Evolutionary conservation across 441 rosid genomes (phyloP).

Genomic region (Bocquillonia castaneifolia): DNA sequence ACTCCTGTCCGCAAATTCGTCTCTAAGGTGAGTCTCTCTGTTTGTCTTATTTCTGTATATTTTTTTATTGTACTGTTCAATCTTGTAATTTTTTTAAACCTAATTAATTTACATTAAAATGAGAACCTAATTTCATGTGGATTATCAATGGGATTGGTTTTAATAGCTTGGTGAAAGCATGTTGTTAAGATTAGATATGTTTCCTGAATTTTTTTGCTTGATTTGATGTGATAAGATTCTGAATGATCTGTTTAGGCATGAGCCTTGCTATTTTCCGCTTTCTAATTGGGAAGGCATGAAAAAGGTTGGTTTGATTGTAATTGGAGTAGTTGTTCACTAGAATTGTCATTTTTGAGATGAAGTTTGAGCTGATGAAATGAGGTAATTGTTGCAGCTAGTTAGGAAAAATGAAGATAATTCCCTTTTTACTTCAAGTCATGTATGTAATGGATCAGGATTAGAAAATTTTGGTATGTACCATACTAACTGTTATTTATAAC

Average conservation of each 20-base stretch:
- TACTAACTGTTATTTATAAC: slow-evolving; percentile 20
- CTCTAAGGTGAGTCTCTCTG: slow-evolving; percentile 60
- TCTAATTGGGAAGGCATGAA: slow-evolving; percentile 91
- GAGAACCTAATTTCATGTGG: too few relatives aligned
- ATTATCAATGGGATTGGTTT: neutral
- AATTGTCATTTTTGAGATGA: too few relatives aligned
- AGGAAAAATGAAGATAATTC: slow-evolving; percentile 40
- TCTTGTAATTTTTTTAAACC: too few relatives aligned
- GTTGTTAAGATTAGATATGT: neutral
- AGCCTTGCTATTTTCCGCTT: slow-evolving; percentile 64
- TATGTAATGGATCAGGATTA: slow-evolving; percentile 28
- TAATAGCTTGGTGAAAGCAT: slow-evolving; percentile 8
- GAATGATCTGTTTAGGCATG: slow-evolving; percentile 55
- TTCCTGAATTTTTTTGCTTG: neutral
- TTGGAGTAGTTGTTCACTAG: too few relatives aligned
- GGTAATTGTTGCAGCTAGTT: slow-evolving; percentile 34
- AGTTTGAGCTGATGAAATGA: too few relatives aligned
- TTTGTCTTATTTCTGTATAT: neutral
- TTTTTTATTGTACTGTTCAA: too few relatives aligned
- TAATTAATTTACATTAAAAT: too few relatives aligned
- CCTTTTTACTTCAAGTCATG: slow-evolving; percentile 45
- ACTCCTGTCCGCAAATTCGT: slow-evolving; percentile 77
- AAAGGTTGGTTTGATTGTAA: slow-evolving; percentile 43
- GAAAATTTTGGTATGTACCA: slow-evolving; percentile 39
- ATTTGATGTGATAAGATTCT: slow-evolving; percentile 24